Conservation (phyloP, 306 rosid genomes). For the Inga laurina region DNA sequence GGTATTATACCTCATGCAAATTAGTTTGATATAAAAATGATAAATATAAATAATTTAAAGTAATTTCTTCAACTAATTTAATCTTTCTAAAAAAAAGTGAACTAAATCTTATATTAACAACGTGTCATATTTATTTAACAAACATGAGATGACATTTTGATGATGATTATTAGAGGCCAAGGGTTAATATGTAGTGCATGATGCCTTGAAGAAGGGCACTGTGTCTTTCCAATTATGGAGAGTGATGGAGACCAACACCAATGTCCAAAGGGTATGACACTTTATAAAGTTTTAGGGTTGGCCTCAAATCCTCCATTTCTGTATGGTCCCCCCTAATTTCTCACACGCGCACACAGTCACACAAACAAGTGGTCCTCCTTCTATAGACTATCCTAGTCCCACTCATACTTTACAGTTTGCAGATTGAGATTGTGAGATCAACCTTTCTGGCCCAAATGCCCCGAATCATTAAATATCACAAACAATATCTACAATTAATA, state of each 20-base stretch:
- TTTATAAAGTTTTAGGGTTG: slow-evolving; percentile 3
- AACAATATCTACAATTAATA: not conserved
- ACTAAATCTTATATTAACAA: no score
- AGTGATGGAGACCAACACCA: slow-evolving; percentile 40
- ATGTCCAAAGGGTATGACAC: not conserved
- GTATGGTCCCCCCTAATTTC: not conserved
- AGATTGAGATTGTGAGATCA: not conserved
- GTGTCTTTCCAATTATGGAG: not conserved
- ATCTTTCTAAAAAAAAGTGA: no score
- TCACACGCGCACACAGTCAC: not conserved
- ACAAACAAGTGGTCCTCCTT: slow-evolving; percentile 35
- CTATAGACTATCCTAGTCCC: not conserved
- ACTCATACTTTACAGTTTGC: not conserved
- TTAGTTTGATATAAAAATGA: no score
- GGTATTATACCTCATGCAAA: no score
- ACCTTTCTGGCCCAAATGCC: not conserved
- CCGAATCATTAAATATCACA: not conserved
- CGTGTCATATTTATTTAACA: no score
- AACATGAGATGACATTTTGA: not conserved
- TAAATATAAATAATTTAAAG: no score
- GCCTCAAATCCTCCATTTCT: not conserved
- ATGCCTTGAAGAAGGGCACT: not conserved
- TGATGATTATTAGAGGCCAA: not conserved
- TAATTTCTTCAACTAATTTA: no score
- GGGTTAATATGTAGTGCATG: not conserved